phyloP scores from a whole-genome alignment of 176 grass and related monocot species.

The Thinopyrum elongatum region DNA sequence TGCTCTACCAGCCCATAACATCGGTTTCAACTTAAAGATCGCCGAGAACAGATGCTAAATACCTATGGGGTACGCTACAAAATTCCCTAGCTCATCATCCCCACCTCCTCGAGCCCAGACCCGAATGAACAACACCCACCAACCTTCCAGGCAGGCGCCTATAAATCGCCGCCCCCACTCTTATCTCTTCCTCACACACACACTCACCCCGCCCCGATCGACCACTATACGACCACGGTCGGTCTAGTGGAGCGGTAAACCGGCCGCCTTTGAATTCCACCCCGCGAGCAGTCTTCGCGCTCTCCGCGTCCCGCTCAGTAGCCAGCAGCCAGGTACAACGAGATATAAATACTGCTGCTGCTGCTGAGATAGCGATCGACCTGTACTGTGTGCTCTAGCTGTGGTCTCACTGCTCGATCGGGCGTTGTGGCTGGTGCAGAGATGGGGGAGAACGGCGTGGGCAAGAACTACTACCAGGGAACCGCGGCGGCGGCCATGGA shows the following conservation, averaged over 20 bases:
- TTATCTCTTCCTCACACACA: neutral
- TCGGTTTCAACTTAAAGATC: slow-evolving; percentile 2
- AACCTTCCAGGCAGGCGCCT: slow-evolving; percentile 19
- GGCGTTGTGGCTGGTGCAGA: slow-evolving; percentile 35
- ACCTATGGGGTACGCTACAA: neutral
- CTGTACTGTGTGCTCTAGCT: neutral
- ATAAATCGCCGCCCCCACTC: slow-evolving; percentile 12
- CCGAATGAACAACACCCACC: neutral
- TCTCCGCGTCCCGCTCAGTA: neutral
- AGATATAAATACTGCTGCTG: no score
- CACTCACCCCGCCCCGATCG: neutral
- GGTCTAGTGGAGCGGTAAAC: neutral
- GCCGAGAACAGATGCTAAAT: neutral
- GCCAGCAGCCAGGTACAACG: neutral
- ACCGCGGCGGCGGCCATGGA: slow-evolving; percentile 40
- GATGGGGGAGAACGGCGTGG: slow-evolving; percentile 50
- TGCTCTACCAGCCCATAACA: neutral
- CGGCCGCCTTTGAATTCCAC: slow-evolving; percentile 36
- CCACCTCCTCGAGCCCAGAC: neutral
- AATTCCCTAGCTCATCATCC: neutral
- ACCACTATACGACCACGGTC: neutral
- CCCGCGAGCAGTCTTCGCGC: neutral
- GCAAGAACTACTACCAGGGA: slow-evolving; percentile 34
- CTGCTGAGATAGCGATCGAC: neutral
- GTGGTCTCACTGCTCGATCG: slow-evolving; percentile 10